Evolutionary conservation across 495 filamentous ascomycete species (phyloP).

Genomic region (Aspergillus ellipticus): DNA sequence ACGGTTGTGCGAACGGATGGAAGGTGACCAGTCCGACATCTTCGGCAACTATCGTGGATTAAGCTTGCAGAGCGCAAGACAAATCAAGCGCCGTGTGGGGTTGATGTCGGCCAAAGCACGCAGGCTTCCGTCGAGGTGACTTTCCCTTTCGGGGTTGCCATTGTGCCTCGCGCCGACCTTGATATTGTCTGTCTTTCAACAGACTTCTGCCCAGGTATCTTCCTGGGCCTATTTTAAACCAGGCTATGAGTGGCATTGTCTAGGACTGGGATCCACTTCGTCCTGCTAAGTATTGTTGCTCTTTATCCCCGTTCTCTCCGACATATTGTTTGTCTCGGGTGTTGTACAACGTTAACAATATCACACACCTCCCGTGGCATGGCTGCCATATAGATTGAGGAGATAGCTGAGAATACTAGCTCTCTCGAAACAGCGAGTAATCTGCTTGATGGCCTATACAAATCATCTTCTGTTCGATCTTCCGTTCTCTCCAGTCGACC

Average conservation of each 20-base stretch:
- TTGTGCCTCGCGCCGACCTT: background rate
- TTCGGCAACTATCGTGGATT: too few species aligned
- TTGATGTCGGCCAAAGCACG: background rate
- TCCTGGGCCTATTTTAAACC: background rate
- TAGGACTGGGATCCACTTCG: background rate
- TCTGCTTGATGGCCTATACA: slow-evolving; percentile 3
- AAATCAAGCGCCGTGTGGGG: background rate
- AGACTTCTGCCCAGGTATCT: background rate
- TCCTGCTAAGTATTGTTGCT: slow-evolving; percentile 21
- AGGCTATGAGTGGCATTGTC: slow-evolving; percentile 6
- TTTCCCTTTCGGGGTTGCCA: slow-evolving; percentile 2
- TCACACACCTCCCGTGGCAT: background rate
- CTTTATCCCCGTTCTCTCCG: background rate
- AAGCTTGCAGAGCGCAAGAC: background rate
- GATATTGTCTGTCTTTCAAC: slow-evolving; percentile 21
- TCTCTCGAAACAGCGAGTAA: background rate
- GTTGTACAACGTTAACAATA: slow-evolving; percentile 17
- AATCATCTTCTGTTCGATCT: background rate
- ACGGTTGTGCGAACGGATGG: too few species aligned
- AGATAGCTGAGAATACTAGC: too few species aligned
- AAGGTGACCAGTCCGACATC: too few species aligned
- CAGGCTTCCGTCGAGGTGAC: background rate
- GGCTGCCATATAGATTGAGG: background rate
- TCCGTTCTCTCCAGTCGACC: background rate
- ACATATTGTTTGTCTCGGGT: slow-evolving; percentile 25